Evolutionary conservation across 768 basidiomycete genomes (phyloP).

Genomic region (Boletus rubescentipes): DNA sequence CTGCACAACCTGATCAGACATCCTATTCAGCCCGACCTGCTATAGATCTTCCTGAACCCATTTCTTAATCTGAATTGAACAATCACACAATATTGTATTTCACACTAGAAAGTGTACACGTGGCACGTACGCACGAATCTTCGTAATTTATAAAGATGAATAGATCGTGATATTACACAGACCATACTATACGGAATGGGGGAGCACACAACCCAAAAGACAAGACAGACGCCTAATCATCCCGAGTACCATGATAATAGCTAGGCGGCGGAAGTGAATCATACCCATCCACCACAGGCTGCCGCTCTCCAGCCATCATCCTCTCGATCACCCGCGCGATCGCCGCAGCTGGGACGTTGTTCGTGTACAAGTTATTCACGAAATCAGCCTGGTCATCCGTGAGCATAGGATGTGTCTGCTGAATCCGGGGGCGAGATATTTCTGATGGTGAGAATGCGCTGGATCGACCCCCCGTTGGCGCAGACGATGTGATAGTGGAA

Average conservation of each 20-base stretch:
- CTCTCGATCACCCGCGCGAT: constrained; percentile 21
- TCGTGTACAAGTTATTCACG: constrained; percentile 12
- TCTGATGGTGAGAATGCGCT: background rate
- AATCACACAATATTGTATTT: no score
- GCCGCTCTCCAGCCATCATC: constrained; percentile 18
- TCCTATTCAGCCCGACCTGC: no score
- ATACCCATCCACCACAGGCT: constrained; percentile 4
- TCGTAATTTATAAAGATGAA: background rate
- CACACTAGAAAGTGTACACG: no score
- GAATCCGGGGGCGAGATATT: constrained; percentile 1
- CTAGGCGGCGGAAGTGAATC: constrained; percentile 16
- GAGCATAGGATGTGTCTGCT: constrained; percentile 9
- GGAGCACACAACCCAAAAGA: background rate
- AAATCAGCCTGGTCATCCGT: constrained; percentile 22
- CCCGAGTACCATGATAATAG: constrained; percentile 3
- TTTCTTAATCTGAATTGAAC: no score
- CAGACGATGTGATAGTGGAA: background rate
- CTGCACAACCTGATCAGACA: no score
- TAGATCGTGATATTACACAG: background rate
- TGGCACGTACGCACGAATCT: no score
- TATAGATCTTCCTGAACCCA: no score
- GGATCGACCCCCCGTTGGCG: background rate
- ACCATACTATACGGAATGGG: background rate
- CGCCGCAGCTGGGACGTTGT: constrained; percentile 16
- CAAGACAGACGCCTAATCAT: background rate